Percentiles rank a stretch among this genome's conserved stretches.
phyloP scores from a whole-genome alignment of 805 yeast species.

The Candida pseudoglaebosa region DNA sequence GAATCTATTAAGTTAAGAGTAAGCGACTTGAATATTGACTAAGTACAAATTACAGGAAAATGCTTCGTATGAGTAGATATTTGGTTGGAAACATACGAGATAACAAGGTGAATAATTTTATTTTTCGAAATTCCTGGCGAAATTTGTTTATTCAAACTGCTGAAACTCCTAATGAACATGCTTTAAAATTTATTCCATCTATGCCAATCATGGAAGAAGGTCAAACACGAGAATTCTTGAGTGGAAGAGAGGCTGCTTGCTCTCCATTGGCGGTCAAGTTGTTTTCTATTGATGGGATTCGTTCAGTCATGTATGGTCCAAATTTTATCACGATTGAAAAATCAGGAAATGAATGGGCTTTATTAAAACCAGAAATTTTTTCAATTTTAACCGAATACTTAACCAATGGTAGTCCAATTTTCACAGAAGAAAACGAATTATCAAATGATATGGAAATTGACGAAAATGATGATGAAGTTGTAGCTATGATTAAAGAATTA shows the following conservation, averaged over 20 bases:
- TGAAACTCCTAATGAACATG: slow-evolving; percentile 82
- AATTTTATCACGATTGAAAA: slow-evolving; percentile 84
- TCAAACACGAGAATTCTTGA: slow-evolving; percentile 66
- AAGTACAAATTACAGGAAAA: neutral
- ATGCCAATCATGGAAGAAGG: slow-evolving; percentile 58
- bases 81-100: neutral
- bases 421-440: slow-evolving; percentile 29
- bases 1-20: too few relatives aligned
- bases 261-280: slow-evolving; percentile 77
- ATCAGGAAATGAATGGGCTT: slow-evolving; percentile 47
- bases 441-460: slow-evolving; percentile 33
- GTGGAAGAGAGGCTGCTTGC: slow-evolving; percentile 69
- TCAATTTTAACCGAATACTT: slow-evolving; percentile 53
- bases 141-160: slow-evolving; percentile 72
- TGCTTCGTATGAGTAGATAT: neutral
- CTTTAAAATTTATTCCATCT: slow-evolving; percentile 79
- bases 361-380: slow-evolving; percentile 65
- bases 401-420: slow-evolving; percentile 53
- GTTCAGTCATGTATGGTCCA: slow-evolving; percentile 73
- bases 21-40: too few relatives aligned
- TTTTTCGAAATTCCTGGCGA: slow-evolving; percentile 8
- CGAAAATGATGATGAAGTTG: slow-evolving; percentile 63
- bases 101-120: neutral
- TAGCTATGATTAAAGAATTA: slow-evolving; percentile 85
- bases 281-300: slow-evolving; percentile 72